Percentiles rank a stretch among this genome's conserved stretches.
phyloP scores from a whole-genome alignment of 495 filamentous ascomycete genomes.

The Penicillium lagena region DNA sequence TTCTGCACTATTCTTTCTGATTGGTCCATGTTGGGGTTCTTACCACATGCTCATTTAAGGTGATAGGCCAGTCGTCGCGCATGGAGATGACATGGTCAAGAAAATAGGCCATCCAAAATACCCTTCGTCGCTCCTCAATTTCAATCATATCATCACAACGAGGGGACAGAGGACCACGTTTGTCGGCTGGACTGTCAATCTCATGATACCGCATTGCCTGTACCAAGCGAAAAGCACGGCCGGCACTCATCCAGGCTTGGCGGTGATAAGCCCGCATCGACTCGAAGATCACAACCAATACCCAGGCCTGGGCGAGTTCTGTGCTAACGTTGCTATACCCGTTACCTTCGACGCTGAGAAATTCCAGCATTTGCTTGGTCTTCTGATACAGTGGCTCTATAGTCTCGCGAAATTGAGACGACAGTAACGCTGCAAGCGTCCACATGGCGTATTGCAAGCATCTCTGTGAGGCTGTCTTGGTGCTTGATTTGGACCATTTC shows the following conservation, averaged over 20 bases:
- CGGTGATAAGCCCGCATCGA: constrained; percentile 35
- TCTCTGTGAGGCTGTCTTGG: constrained; percentile 4
- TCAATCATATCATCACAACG: constrained; percentile 7
- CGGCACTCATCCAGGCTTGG: constrained; percentile 45
- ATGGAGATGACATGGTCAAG: constrained; percentile 45
- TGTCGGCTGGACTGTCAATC: constrained; percentile 26
- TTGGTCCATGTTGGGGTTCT: constrained; percentile 3
- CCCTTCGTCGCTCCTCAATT: constrained; percentile 40
- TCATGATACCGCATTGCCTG: constrained; percentile 44
- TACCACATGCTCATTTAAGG: constrained; percentile 46
- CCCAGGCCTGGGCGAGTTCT: constrained; percentile 42
- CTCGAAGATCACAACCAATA: constrained; percentile 43
- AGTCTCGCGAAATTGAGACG: constrained; percentile 12
- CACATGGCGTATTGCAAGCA: constrained; percentile 29
- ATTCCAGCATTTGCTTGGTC: constrained; percentile 11
- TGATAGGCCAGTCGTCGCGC: constrained; percentile 37
- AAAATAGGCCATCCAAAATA: constrained; percentile 50
- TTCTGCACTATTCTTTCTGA: background rate
- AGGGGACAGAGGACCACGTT: background rate
- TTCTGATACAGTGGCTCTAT: constrained; percentile 16
- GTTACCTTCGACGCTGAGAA: constrained; percentile 1
- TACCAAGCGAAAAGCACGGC: constrained; percentile 43
- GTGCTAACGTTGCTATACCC: constrained; percentile 5
- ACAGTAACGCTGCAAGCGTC: constrained; percentile 20
- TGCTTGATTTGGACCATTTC: constrained; percentile 7